Conservation (phyloP, 257 asterid genomes). For the Forsythia viridissima region DNA sequence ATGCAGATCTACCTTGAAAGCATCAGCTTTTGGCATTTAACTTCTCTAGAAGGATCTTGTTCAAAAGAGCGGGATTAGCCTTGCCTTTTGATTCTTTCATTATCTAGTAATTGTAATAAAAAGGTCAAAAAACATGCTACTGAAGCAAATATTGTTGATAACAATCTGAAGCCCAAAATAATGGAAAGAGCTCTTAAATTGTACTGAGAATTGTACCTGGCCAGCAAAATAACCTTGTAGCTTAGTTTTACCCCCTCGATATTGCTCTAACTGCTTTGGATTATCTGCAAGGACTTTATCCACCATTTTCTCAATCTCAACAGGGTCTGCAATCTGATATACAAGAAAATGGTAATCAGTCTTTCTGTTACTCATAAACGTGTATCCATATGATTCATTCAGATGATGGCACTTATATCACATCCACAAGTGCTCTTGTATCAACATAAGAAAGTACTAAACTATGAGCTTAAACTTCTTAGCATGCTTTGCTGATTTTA, state of each 20-base stretch:
- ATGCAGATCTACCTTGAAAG: background rate
- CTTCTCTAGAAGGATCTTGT: slow-evolving; percentile 76
- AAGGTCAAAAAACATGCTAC: slow-evolving; percentile 9
- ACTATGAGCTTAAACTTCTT: background rate
- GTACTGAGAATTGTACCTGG: slow-evolving; percentile 55
- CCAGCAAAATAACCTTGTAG: slow-evolving; percentile 96
- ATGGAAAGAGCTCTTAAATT: slow-evolving; percentile 6
- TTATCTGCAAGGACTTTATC: slow-evolving; percentile 75
- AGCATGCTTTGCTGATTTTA: background rate
- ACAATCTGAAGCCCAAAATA: background rate
- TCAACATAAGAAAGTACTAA: background rate
- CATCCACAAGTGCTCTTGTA: background rate
- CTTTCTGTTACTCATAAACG: background rate
- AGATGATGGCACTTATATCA: background rate
- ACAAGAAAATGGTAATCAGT: slow-evolving; percentile 1
- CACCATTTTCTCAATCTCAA: slow-evolving; percentile 88
- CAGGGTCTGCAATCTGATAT: slow-evolving; percentile 75
- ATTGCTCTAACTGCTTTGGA: slow-evolving; percentile 87
- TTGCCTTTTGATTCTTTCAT: slow-evolving; percentile 96
- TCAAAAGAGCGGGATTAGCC: slow-evolving; percentile 88
- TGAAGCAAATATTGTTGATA: background rate
- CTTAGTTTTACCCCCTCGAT: slow-evolving; percentile 88
- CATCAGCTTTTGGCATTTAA: slow-evolving; percentile 58
- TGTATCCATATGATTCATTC: background rate
- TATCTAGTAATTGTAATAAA: slow-evolving; percentile 39